Conservation (phyloP, 75 land plant species). For the Cupressus sempervirens region DNA sequence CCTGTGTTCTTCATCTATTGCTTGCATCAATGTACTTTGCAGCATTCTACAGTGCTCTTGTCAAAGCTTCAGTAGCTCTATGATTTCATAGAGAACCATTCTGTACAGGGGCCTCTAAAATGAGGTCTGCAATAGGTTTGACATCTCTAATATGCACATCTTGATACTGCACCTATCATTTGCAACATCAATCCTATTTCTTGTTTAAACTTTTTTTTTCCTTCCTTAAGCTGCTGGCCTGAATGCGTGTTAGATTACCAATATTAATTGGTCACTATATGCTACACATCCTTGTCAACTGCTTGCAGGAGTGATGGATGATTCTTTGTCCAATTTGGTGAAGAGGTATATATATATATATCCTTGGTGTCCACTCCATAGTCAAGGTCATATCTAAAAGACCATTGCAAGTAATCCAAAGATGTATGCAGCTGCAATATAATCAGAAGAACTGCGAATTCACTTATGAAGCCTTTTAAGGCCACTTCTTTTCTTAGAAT, state of each 20-base stretch:
- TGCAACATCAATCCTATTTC: neutral
- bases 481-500: neutral
- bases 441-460: too few relatives aligned
- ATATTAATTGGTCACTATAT: neutral
- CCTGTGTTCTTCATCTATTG: neutral
- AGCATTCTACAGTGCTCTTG: neutral
- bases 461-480: neutral
- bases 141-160: neutral
- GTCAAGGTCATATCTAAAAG: neutral
- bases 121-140: neutral
- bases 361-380: neutral
- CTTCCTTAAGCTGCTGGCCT: neutral
- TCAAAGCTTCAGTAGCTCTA: neutral
- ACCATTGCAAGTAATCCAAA: neutral
- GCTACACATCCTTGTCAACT: neutral
- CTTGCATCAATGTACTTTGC: neutral
- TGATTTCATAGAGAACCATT: neutral
- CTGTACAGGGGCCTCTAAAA: neutral
- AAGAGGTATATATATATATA: too few relatives aligned
- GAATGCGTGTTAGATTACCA: neutral
- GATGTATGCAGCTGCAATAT: neutral
- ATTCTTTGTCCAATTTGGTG: neutral
- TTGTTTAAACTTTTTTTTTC: neutral
- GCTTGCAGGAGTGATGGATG: neutral
- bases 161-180: neutral